Conservation (phyloP, 106 monocot genomes). For the Acorus gramineus region DNA sequence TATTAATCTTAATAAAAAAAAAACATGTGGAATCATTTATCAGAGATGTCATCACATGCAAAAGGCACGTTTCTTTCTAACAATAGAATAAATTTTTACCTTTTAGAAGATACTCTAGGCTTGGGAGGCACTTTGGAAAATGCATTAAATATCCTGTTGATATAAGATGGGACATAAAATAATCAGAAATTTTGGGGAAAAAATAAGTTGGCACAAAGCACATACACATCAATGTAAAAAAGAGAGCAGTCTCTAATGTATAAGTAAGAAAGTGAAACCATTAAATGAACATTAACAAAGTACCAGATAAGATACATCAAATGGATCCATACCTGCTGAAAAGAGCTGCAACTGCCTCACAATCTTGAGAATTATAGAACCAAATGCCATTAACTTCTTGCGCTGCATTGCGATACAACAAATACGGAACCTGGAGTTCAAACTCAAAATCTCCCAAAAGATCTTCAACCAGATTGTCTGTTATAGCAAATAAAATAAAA, state of each 20-base stretch:
- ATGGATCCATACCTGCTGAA: slow-evolving; percentile 53
- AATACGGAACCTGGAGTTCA: slow-evolving; percentile 80
- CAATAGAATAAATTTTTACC: slow-evolving; percentile 19
- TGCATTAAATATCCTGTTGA: slow-evolving; percentile 77
- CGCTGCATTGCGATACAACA: slow-evolving; percentile 69
- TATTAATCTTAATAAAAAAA: too few species aligned
- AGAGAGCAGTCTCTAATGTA: not conserved
- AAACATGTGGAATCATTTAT: too few species aligned
- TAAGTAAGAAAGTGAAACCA: too few species aligned
- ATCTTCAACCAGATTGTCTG: slow-evolving; percentile 90
- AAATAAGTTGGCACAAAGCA: not conserved
- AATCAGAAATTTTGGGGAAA: too few species aligned
- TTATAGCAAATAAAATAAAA: not conserved
- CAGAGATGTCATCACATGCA: too few species aligned
- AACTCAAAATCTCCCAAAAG: slow-evolving; percentile 88
- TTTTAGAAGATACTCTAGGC: slow-evolving; percentile 64
- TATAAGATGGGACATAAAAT: not conserved
- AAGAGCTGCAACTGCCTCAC: slow-evolving; percentile 81
- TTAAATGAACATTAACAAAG: not conserved
- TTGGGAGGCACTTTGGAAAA: slow-evolving; percentile 86
- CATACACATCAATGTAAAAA: not conserved
- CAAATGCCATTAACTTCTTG: slow-evolving; percentile 97
- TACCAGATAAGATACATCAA: not conserved
- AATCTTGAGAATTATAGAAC: slow-evolving; percentile 83
- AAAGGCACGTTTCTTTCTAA: too few species aligned